Percentiles rank a stretch among this genome's conserved stretches.
These are phyloP conservation scores for Fragaria nilgerrensis DNA, from an alignment of 306 rosid species.

Conservation along the genomic window DNA sequence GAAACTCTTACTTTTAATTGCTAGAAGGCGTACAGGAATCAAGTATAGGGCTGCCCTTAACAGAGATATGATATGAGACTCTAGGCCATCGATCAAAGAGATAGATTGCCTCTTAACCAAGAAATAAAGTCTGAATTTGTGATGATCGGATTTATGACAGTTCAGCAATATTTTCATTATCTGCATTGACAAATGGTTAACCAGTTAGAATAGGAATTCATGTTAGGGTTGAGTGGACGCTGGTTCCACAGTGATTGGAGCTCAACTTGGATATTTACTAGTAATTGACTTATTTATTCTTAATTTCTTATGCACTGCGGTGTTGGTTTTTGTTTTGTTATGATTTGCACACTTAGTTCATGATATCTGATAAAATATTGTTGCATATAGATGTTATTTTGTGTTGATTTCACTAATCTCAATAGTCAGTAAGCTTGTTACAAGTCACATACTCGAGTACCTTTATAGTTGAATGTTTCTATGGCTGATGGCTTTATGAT, in stretches of 20 bases:
- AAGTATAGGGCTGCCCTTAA: not conserved
- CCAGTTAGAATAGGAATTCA: not conserved
- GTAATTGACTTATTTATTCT: not conserved
- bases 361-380: not conserved
- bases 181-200: not conserved
- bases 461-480: no score
- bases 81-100: not conserved
- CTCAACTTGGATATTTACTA: not conserved
- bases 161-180: not conserved
- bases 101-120: not conserved
- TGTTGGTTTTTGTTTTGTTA: not conserved
- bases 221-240: not conserved
- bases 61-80: not conserved
- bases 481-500: not conserved
- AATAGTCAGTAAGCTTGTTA: not conserved
- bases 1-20: not conserved
- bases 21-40: not conserved
- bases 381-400: not conserved
- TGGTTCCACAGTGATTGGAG: not conserved
- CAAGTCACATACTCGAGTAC: not conserved
- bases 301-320: not conserved
- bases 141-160: not conserved
- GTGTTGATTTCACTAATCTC: not conserved
- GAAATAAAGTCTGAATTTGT: not conserved
- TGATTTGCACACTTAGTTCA: not conserved